Evolutionary conservation across 805 yeast genomes (phyloP), one percentile per base, ranked within the genome.

Genomic region (Sugiyamaella marilandica): DNA sequence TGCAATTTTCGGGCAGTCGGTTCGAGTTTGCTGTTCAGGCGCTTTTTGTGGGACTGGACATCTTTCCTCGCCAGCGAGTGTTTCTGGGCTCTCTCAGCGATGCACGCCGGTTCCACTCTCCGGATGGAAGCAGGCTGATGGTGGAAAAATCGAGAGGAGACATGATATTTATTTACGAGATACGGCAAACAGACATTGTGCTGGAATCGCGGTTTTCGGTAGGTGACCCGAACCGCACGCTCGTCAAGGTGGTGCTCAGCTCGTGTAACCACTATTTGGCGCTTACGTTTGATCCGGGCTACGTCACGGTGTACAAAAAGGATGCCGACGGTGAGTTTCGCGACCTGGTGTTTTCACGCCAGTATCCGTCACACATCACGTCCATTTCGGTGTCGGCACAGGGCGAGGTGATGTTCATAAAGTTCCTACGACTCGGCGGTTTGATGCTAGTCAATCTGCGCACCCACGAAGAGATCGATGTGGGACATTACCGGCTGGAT

Each of bases 401-500:
- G 19, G 60, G 59, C 1, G 53, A 52, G 29, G 58, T 60, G 34
- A 45, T 60, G 35, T 58, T 61, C 54, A 50, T 59, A 5, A 14
- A 59, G 19, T 56, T 62, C 14, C 45, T 51, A 9, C 48, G 63
- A 11, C 49, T 60, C 13, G 63, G 63, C 8, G 63, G 63, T 2
- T 48, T 60, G 13, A 47, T 51, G 5, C 32, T 60, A 19, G 61
- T 60, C 39, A 60, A 60, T 19, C 43, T 54, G 13, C 45, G 33
- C 2, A 58, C 63, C 0, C 39, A 45, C 5, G 59, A 55, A 34
- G 63, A 60, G 29, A 59, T 60, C 11, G 63, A 60, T 41, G 51
- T 60, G 18, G 59, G 59, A 3, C 63, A 60, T 45, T 60, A 60
- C 45, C 37, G 61, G 8, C 54, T 60, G 32, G 63, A 60, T n/a